These are phyloP conservation scores for Mortierella sp. DNA, from an alignment of 371 early-diverging fungal genomes.

Conservation along the genomic window DNA sequence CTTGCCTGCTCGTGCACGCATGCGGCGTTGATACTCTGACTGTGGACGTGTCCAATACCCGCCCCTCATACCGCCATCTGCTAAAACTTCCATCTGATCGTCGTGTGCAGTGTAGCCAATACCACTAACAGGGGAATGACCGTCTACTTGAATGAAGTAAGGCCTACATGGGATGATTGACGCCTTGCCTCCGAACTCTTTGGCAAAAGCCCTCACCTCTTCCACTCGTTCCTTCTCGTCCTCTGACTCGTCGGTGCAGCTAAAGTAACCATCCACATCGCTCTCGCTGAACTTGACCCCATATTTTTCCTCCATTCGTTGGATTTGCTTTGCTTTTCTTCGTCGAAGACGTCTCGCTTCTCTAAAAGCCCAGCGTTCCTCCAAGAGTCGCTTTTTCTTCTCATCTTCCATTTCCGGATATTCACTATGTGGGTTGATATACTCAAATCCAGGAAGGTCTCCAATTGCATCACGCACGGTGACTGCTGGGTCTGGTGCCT, in stretches of 20 bases:
- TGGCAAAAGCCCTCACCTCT: background rate
- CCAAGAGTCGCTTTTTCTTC: background rate
- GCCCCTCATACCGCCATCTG: background rate
- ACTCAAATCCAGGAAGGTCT: slow-evolving; percentile 75
- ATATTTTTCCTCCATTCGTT: background rate
- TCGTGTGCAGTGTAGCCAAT: background rate
- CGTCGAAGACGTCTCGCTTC: slow-evolving; percentile 3
- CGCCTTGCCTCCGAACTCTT: background rate
- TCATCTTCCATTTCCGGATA: background rate
- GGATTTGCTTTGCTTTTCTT: background rate
- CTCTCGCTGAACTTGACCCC: background rate
- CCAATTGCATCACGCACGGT: slow-evolving; percentile 69
- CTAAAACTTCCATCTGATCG: background rate
- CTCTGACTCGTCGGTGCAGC: background rate
- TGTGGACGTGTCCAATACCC: background rate
- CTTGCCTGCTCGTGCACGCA: slow-evolving; percentile 4
- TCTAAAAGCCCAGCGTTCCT: slow-evolving; percentile 5
- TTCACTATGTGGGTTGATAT: slow-evolving; percentile 55
- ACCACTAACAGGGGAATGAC: background rate
- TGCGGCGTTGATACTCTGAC: slow-evolving; percentile 3
- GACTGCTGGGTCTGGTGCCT: slow-evolving; percentile 65
- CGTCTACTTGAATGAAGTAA: background rate
- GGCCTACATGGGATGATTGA: background rate
- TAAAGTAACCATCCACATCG: slow-evolving; percentile 1
- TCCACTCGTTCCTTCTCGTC: background rate